Conservation (phyloP, 306 rosid genomes). For the Cicer bijugum region DNA sequence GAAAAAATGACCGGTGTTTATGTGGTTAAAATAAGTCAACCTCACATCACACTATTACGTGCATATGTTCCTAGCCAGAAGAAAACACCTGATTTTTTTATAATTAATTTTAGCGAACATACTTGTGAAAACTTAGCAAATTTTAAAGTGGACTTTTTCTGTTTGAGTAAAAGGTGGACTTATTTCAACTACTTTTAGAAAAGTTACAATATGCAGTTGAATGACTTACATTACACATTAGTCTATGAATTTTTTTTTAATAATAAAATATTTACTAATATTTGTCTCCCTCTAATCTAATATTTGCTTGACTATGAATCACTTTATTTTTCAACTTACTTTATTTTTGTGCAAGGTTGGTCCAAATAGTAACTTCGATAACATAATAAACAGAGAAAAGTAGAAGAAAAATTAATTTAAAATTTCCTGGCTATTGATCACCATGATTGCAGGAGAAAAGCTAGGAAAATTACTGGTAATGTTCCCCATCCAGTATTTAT, state of each 20-base stretch:
- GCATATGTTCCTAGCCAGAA: too few relatives aligned
- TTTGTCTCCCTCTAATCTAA: constrained; percentile 3
- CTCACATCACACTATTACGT: too few relatives aligned
- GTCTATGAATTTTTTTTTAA: background rate
- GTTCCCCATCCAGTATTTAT: constrained; percentile 73
- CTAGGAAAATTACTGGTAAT: constrained; percentile 63
- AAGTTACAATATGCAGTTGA: background rate
- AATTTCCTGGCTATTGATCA: background rate
- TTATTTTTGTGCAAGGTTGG: background rate
- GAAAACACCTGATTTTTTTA: background rate
- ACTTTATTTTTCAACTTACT: background rate
- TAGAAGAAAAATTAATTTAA: constrained; percentile 3
- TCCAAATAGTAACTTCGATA: background rate
- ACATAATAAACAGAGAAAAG: constrained; percentile 10
- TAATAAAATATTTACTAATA: background rate
- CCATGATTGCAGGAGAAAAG: constrained; percentile 62
- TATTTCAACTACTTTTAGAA: background rate
- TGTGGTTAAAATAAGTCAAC: too few relatives aligned
- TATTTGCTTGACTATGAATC: background rate
- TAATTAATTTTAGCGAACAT: too few relatives aligned
- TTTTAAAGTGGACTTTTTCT: too few relatives aligned
- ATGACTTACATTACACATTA: background rate
- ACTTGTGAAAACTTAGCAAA: background rate
- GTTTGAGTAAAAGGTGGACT: background rate
- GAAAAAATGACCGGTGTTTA: too few relatives aligned